Evolutionary conservation across 2,329 filamentous ascomycete genomes (phyloP).

Genomic region (Monosporascus sp.): DNA sequence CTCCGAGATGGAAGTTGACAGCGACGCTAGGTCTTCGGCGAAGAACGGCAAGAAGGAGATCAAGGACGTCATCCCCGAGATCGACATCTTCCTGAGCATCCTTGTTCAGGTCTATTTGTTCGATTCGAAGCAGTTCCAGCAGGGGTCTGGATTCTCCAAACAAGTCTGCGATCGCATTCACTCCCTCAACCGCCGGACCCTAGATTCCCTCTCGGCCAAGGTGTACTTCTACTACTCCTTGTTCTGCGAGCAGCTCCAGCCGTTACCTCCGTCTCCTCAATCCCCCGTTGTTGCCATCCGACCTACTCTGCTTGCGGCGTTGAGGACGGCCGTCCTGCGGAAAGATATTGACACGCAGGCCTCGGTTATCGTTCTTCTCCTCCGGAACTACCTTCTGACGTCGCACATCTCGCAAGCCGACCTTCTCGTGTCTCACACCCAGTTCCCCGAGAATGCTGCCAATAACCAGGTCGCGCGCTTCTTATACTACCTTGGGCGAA

Average conservation of each 20-base stretch:
- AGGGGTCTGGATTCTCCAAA: constrained; percentile 78
- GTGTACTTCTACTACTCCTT: constrained; percentile 98
- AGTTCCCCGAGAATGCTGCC: constrained; percentile 88
- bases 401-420: constrained; percentile 97
- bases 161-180: constrained; percentile 81
- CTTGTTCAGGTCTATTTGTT: constrained; percentile 82
- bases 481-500: constrained; percentile 93
- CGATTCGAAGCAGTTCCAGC: constrained; percentile 75
- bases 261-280: constrained; percentile 81
- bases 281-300: constrained; percentile 84
- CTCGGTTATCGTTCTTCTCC: constrained; percentile 86
- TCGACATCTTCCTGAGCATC: constrained; percentile 85
- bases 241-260: constrained; percentile 87
- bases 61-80: constrained; percentile 79
- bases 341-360: constrained; percentile 98
- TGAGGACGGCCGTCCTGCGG: constrained; percentile 90
- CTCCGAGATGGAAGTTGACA: constrained; percentile 70
- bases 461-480: constrained; percentile 98
- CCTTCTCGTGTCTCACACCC: constrained; percentile 88
- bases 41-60: constrained; percentile 60
- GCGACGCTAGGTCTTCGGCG: constrained; percentile 45
- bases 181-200: constrained; percentile 82
- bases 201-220: constrained; percentile 90
- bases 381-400: constrained; percentile 92
- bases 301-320: constrained; percentile 77